Evolutionary conservation across 495 filamentous ascomycete species (phyloP).

Genomic region (Xylaria telfairii): DNA sequence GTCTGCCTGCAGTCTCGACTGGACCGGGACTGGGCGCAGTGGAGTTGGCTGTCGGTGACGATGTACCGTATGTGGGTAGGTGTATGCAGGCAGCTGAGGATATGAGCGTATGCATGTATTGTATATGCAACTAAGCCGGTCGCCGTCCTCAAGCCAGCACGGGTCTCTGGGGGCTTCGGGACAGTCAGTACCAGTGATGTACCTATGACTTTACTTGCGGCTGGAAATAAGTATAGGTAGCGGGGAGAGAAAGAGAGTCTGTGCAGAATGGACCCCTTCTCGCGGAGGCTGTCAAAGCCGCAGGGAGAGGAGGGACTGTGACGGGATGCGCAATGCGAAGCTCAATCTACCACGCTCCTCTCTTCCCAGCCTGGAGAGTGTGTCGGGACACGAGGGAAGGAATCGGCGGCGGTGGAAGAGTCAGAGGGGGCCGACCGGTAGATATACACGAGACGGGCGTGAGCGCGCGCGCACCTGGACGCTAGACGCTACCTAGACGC

Average conservation of each 20-base stretch:
- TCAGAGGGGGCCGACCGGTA: slow-evolving; percentile 24
- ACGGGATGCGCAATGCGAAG: slow-evolving; percentile 17
- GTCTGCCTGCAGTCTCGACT: too few relatives aligned
- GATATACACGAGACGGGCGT: slow-evolving; percentile 15
- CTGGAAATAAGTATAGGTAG: not conserved
- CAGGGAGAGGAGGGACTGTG: slow-evolving; percentile 9
- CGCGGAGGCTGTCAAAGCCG: slow-evolving; percentile 11
- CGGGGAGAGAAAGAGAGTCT: not conserved
- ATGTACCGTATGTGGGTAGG: not conserved
- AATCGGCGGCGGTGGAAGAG: slow-evolving; percentile 14
- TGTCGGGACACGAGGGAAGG: slow-evolving; percentile 20
- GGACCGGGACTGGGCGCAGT: not conserved
- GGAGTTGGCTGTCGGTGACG: not conserved
- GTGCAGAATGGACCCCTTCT: slow-evolving; percentile 19
- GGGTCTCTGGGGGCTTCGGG: slow-evolving; percentile 7
- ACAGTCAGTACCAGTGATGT: not conserved
- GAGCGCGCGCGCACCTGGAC: slow-evolving; percentile 1
- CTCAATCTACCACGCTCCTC: slow-evolving; percentile 24
- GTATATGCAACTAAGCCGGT: slow-evolving; percentile 24
- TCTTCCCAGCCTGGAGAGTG: not conserved
- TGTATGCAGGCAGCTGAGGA: not conserved
- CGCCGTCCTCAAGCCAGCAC: not conserved
- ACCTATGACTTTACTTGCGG: not conserved
- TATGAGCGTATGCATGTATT: slow-evolving; percentile 14
- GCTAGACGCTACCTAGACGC: slow-evolving; percentile 18